These are phyloP conservation scores for Paraphoma sp. DNA, from an alignment of 2,329 filamentous ascomycete genomes.

Conservation along the genomic window DNA sequence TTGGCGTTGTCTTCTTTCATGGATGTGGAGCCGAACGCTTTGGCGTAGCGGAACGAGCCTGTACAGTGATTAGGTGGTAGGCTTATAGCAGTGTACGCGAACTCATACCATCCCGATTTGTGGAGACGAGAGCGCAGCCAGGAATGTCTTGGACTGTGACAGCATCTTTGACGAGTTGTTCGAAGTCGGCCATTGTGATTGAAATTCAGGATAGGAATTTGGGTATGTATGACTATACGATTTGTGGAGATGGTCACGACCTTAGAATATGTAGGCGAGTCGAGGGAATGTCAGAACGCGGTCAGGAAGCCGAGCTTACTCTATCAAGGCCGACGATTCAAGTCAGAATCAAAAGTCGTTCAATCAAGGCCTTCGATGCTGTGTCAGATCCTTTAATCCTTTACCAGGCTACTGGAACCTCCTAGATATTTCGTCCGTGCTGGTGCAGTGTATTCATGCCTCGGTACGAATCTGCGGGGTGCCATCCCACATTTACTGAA, in stretches of 20 bases:
- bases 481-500: neutral
- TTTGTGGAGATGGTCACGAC: neutral
- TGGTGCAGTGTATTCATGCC: neutral
- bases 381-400: neutral
- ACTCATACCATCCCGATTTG: conserved; percentile 32
- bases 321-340: neutral
- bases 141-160: conserved; percentile 29
- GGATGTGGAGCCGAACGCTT: conserved; percentile 44
- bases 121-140: conserved; percentile 30
- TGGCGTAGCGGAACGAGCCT: conserved; percentile 48
- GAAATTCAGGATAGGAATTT: neutral
- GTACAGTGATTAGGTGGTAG: neutral
- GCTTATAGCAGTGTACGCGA: too few species aligned
- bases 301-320: neutral
- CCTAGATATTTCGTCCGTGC: neutral
- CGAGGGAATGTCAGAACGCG: neutral
- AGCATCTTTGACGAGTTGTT: conserved; percentile 29
- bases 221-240: neutral
- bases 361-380: neutral
- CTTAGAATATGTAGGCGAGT: neutral
- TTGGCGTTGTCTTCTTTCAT: conserved; percentile 24
- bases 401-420: neutral
- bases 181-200: conserved; percentile 28
- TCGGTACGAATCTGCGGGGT: conserved; percentile 1
- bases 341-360: neutral